Conservation (phyloP, 768 basidiomycete genomes). For the Clathrus columnatus region DNA sequence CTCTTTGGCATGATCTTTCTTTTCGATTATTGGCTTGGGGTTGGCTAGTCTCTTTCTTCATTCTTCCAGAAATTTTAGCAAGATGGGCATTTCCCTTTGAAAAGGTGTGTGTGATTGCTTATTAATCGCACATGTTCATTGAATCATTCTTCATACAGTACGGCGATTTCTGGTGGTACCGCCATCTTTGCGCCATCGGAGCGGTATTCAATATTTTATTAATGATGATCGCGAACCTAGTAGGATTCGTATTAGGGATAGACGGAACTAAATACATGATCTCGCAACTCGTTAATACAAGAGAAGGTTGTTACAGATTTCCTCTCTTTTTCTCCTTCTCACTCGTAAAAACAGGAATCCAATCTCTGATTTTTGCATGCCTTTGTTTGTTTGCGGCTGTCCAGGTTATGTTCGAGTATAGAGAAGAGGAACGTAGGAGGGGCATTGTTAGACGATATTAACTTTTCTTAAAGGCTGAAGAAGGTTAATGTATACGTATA, state of each 20-base stretch:
- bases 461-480: no score
- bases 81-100: constrained; percentile 48
- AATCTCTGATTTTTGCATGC: constrained; percentile 53
- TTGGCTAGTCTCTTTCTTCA: constrained; percentile 88
- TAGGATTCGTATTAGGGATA: constrained; percentile 87
- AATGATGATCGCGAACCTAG: constrained; percentile 89
- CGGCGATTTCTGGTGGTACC: constrained; percentile 63
- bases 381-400: constrained; percentile 68
- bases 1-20: constrained; percentile 93
- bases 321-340: background rate
- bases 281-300: constrained; percentile 51
- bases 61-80: constrained; percentile 75
- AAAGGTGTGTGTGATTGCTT: constrained; percentile 47
- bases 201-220: constrained; percentile 76
- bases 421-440: constrained; percentile 65
- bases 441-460: constrained; percentile 33
- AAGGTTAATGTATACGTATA: background rate
- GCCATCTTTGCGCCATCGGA: constrained; percentile 76
- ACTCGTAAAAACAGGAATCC: constrained; percentile 39
- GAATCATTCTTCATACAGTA: constrained; percentile 39
- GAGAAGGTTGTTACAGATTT: constrained; percentile 36
- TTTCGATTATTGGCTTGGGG: constrained; percentile 89
- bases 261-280: constrained; percentile 71
- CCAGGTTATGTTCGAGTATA: constrained; percentile 95
- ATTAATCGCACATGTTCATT: background rate